Conservation (phyloP, 2,329 filamentous ascomycete genomes). For the Neopestalotiopsis clavispora region DNA sequence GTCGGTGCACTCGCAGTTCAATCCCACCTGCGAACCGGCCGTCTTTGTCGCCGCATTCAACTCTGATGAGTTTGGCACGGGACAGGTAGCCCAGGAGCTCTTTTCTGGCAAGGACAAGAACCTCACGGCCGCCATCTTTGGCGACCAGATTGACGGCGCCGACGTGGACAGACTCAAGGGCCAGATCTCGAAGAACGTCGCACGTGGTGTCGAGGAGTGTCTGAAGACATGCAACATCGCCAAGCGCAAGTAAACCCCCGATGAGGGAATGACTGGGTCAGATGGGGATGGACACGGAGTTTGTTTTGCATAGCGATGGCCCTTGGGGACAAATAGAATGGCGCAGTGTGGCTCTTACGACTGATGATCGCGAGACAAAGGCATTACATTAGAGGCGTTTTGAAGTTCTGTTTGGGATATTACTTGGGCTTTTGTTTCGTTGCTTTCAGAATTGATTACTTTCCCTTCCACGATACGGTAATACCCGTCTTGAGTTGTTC, state of each 20-base stretch:
- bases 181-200: conserved; percentile 52
- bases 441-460: no score
- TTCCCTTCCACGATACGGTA: no score
- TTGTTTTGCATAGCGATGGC: neutral
- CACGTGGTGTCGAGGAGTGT: conserved; percentile 58
- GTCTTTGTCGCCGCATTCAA: conserved; percentile 56
- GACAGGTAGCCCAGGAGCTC: conserved; percentile 54
- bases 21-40: conserved; percentile 56
- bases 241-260: conserved; percentile 25
- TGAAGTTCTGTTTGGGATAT: neutral
- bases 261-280: neutral
- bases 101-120: conserved; percentile 49
- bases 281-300: neutral
- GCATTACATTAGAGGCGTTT: neutral
- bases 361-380: neutral
- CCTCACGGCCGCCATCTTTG: conserved; percentile 52
- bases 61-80: conserved; percentile 56
- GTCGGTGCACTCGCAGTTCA: conserved; percentile 59
- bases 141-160: conserved; percentile 48
- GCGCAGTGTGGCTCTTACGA: neutral
- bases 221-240: conserved; percentile 48
- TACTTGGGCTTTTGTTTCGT: no score
- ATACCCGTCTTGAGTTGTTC: no score
- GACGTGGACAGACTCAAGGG: conserved; percentile 48
- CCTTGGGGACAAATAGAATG: neutral